phyloP scores from a whole-genome alignment of 2,329 filamentous ascomycete species.

The Cryphonectria parasitica region DNA sequence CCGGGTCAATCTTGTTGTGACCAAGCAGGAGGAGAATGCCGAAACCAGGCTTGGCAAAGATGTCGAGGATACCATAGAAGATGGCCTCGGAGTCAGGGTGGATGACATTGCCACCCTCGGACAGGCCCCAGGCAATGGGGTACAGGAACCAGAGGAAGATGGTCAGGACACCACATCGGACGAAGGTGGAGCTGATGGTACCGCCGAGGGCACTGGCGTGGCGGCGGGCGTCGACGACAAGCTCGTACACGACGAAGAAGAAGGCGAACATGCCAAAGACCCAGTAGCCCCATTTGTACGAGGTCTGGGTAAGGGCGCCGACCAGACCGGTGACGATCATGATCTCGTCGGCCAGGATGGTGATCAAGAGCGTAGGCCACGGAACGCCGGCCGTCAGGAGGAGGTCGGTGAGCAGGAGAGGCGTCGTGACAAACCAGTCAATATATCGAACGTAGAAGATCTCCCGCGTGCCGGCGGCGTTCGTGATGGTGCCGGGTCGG shows the following conservation, averaged over 20 bases:
- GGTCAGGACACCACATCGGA: conserved; percentile 61
- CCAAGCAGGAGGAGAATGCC: conserved; percentile 63
- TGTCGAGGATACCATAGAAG: conserved; percentile 70
- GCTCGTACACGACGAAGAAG: conserved; percentile 63
- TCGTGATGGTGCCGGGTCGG: conserved; percentile 43
- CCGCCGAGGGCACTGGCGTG: conserved; percentile 59
- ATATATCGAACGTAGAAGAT: conserved; percentile 71
- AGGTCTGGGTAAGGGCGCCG: conserved; percentile 63
- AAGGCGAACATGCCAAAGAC: conserved; percentile 58
- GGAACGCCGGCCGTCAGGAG: conserved; percentile 67
- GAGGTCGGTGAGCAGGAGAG: conserved; percentile 64
- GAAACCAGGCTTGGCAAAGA: conserved; percentile 68
- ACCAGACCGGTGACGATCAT: conserved; percentile 71
- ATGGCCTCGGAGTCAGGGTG: conserved; percentile 68
- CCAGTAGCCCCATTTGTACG: conserved; percentile 73
- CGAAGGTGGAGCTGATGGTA: conserved; percentile 57
- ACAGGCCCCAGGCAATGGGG: conserved; percentile 66
- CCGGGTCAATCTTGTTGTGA: conserved; percentile 64
- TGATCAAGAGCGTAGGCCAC: conserved; percentile 65
- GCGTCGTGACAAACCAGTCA: conserved; percentile 67
- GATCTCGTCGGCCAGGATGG: conserved; percentile 64
- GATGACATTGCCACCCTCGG: conserved; percentile 68
- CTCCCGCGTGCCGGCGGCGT: conserved; percentile 57
- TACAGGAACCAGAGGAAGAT: conserved; percentile 67
- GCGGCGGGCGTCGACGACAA: conserved; percentile 58